Conservation (phyloP, 2,329 filamentous ascomycete species). For the Aspergillus sp. region DNA sequence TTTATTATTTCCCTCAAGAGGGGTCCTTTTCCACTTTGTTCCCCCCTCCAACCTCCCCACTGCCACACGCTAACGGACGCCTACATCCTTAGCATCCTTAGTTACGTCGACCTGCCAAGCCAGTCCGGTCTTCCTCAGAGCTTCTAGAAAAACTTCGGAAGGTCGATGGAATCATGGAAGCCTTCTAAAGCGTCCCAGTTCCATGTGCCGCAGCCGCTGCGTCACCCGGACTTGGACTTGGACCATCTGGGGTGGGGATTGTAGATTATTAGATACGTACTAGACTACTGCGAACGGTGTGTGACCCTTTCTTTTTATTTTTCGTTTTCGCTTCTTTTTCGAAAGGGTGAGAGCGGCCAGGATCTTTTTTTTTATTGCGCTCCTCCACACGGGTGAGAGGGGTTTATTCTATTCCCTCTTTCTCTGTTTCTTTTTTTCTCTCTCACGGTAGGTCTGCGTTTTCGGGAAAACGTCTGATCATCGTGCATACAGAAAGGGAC, state of each 20-base stretch:
- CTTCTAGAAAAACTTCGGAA: conserved; percentile 22
- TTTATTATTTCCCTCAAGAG: conserved; percentile 8
- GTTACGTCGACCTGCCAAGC: conserved; percentile 13
- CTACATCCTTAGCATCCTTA: conserved; percentile 5
- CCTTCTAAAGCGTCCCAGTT: conserved; percentile 11
- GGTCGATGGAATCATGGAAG: conserved; percentile 17
- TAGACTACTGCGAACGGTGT: not conserved
- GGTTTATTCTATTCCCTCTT: not conserved
- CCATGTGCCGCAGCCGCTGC: conserved; percentile 16
- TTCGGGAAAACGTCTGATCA: too few species aligned
- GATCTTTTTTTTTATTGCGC: not conserved
- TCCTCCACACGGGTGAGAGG: not conserved
- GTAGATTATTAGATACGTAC: not conserved
- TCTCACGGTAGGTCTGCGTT: not conserved
- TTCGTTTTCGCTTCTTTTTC: not conserved
- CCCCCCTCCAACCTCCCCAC: conserved; percentile 4
- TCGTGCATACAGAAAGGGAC: too few species aligned
- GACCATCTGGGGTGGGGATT: conserved; percentile 3
- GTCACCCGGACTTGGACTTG: conserved; percentile 8
- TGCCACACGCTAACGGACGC: conserved; percentile 20
- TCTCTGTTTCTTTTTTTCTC: not conserved
- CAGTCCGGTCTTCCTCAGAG: conserved; percentile 18
- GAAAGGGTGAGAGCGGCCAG: too few species aligned
- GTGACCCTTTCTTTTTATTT: not conserved
- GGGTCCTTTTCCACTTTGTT: not conserved